Percentiles rank a stretch among this genome's conserved stretches.
phyloP scores from a whole-genome alignment of 805 yeast genomes.

The Kodamaea fukazawae region DNA sequence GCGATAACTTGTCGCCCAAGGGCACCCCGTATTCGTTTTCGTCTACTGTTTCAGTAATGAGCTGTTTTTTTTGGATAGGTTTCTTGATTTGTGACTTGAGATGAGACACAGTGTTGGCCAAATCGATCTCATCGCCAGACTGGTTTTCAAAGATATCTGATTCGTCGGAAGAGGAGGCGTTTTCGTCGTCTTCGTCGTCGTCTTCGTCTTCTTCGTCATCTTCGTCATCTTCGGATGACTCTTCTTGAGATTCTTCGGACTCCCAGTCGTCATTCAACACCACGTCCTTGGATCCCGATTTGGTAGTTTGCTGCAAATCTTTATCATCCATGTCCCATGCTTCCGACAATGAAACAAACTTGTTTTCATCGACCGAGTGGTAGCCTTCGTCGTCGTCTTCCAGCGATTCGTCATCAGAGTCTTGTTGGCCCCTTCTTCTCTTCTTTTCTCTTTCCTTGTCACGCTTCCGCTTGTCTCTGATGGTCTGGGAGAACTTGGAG shows the following conservation, averaged over 20 bases:
- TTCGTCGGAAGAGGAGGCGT: slow-evolving; percentile 27
- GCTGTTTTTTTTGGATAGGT: slow-evolving; percentile 40
- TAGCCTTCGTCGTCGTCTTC: slow-evolving; percentile 47
- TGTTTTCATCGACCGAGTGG: slow-evolving; percentile 71
- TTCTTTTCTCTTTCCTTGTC: slow-evolving; percentile 29
- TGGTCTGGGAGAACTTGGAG: slow-evolving; percentile 66
- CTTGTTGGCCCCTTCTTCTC: slow-evolving; percentile 22
- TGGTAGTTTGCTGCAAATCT: slow-evolving; percentile 28
- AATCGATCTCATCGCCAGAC: slow-evolving; percentile 53
- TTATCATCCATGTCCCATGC: slow-evolving; percentile 83
- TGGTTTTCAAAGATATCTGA: slow-evolving; percentile 14
- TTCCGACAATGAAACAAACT: slow-evolving; percentile 74
- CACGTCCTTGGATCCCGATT: slow-evolving; percentile 20
- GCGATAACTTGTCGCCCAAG: slow-evolving; percentile 54
- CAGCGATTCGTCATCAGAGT: slow-evolving; percentile 34
- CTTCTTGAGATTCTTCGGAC: slow-evolving; percentile 25
- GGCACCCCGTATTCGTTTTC: slow-evolving; percentile 76
- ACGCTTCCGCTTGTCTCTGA: slow-evolving; percentile 53
- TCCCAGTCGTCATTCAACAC: slow-evolving; percentile 29
- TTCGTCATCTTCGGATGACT: slow-evolving; percentile 18
- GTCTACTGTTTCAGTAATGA: slow-evolving; percentile 52
- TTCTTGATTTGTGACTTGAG: slow-evolving; percentile 36
- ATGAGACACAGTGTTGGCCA: slow-evolving; percentile 45
- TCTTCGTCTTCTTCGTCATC: slow-evolving; percentile 32
- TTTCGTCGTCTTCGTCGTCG: slow-evolving; percentile 18